phyloP scores from a whole-genome alignment of 306 rosid genomes.

The Quercus cerris region DNA sequence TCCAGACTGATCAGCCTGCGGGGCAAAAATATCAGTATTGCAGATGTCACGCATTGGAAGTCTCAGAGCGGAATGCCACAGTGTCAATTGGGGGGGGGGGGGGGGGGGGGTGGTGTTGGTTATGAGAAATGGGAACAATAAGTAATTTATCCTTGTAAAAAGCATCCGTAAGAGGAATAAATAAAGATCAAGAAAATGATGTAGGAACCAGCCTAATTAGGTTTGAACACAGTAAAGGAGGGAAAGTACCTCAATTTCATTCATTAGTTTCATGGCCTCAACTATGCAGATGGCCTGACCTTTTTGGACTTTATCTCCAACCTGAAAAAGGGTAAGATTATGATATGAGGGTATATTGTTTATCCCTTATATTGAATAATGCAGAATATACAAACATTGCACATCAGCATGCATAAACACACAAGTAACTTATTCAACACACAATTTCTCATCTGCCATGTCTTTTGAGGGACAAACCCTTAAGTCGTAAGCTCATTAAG shows the following conservation, averaged over 20 bases:
- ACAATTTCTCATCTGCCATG: background rate
- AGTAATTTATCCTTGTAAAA: background rate
- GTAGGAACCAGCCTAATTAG: background rate
- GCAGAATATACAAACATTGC: background rate
- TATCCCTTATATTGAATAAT: background rate
- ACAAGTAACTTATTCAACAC: background rate
- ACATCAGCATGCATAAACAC: background rate
- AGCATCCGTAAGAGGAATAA: background rate
- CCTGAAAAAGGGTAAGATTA: slow-evolving; percentile 47
- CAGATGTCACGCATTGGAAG: background rate
- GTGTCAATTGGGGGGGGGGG: background rate
- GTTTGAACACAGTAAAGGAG: slow-evolving; percentile 2
- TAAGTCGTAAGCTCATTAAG: background rate
- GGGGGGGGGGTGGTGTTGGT: background rate
- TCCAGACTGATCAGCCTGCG: slow-evolving; percentile 90
- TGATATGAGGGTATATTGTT: background rate
- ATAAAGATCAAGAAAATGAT: background rate
- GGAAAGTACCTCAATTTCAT: slow-evolving; percentile 80
- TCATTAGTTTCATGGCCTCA: slow-evolving; percentile 98
- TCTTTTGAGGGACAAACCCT: background rate
- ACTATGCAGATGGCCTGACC: slow-evolving; percentile 87
- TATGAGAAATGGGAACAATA: background rate
- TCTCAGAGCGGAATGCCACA: background rate
- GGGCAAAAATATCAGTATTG: slow-evolving; percentile 5
- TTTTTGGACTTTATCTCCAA: slow-evolving; percentile 89